Conservation (phyloP, 257 asterid genomes). For the Ocimum tenuiflorum region DNA sequence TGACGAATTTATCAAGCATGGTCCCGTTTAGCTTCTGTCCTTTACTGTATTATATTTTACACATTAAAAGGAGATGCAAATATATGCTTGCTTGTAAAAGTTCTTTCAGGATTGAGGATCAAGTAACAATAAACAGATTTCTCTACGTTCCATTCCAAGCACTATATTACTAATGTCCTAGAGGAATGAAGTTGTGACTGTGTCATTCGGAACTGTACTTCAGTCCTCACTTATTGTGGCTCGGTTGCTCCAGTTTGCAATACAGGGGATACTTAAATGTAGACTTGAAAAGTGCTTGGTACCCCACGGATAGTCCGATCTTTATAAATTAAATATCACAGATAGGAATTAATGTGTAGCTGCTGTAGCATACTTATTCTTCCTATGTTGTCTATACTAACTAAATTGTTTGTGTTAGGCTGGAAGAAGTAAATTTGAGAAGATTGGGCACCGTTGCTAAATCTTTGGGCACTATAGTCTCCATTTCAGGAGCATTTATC, state of each 20-base stretch:
- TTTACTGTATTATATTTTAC: not conserved
- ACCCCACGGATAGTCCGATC: no score
- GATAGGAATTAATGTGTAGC: no score
- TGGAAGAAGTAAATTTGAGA: constrained; percentile 42
- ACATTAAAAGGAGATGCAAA: not conserved
- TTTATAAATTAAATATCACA: no score
- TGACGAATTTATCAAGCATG: no score
- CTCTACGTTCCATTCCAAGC: not conserved
- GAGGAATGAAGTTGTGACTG: no score
- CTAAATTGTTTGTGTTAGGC: constrained; percentile 28
- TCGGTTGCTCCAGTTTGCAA: no score
- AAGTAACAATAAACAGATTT: not conserved
- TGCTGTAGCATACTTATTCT: not conserved
- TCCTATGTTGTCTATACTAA: not conserved
- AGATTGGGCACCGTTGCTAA: constrained; percentile 35
- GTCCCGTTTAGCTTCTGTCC: no score
- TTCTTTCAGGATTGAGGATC: not conserved
- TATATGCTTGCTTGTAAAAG: not conserved
- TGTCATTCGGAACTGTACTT: no score
- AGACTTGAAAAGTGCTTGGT: no score
- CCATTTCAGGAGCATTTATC: constrained; percentile 48
- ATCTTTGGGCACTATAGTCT: constrained; percentile 39
- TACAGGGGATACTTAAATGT: no score
- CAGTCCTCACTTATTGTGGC: no score
- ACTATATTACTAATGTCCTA: no score